Conservation (phyloP, 768 basidiomycete genomes). For the Erythrobasidium yunnanense region DNA sequence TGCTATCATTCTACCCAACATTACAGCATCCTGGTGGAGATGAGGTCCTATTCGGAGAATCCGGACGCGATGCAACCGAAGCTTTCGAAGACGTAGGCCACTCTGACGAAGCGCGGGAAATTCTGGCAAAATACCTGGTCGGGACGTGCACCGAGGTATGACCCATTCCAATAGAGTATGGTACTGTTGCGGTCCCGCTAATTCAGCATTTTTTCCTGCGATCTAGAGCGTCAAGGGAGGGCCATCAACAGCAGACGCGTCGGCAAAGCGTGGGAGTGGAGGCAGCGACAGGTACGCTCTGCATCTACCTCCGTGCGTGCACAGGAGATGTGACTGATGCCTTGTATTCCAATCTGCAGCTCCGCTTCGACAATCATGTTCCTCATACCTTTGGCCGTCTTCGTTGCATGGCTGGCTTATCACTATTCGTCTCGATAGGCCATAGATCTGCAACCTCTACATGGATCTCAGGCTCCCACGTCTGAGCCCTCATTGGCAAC, state of each 20-base stretch:
- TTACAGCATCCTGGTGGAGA: constrained; percentile 60
- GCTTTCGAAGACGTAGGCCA: constrained; percentile 99
- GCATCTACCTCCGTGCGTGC: neutral
- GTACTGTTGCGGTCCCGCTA: no score
- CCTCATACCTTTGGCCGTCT: constrained; percentile 10
- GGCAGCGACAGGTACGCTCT: neutral
- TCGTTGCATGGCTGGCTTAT: constrained; percentile 24
- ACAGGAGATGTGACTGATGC: neutral
- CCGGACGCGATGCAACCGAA: constrained; percentile 87
- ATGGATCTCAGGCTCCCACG: no score
- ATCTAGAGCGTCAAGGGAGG: constrained; percentile 18
- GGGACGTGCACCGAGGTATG: constrained; percentile 62
- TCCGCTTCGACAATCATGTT: neutral
- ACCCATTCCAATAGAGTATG: no score
- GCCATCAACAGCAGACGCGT: constrained; percentile 14
- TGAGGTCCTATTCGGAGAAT: constrained; percentile 89
- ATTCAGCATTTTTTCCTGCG: no score
- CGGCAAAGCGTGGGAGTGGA: constrained; percentile 13
- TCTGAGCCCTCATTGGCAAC: no score
- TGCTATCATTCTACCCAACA: no score
- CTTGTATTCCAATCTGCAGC: neutral
- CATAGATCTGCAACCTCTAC: no score
- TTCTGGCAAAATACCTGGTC: constrained; percentile 65
- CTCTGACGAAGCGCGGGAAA: constrained; percentile 87
- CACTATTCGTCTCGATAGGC: constrained; percentile 10